A percentile compares a stretch with the other conserved stretches of the same genome.
Conservation (phyloP, 176 grass and related monocot genomes). For the Luzula sylvatica region DNA sequence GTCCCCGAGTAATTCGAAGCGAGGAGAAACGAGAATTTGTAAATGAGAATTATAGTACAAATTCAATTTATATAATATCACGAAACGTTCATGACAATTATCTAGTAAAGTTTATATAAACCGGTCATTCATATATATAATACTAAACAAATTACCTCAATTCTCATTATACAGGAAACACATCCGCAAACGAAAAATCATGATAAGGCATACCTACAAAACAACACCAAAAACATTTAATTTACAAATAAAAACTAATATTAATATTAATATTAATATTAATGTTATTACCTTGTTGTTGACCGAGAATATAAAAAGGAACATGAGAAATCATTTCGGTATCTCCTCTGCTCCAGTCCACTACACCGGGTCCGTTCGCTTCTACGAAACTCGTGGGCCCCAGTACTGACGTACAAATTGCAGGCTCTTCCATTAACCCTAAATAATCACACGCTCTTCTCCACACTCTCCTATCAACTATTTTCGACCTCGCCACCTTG, state of each 20-base stretch:
- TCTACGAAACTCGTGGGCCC: constrained; percentile 38
- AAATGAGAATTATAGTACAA: too few relatives aligned
- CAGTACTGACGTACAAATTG: constrained; percentile 66
- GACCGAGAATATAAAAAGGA: constrained; percentile 71
- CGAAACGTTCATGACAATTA: too few relatives aligned
- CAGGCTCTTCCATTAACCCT: constrained; percentile 86
- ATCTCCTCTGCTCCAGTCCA: constrained; percentile 82
- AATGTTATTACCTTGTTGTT: constrained; percentile 57
- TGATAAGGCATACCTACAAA: constrained; percentile 57
- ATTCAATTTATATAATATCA: too few relatives aligned
- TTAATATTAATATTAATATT: background rate
- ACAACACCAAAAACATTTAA: background rate
- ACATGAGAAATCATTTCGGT: constrained; percentile 78
- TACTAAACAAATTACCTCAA: background rate
- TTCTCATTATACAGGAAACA: constrained; percentile 49
- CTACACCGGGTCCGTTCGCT: constrained; percentile 65
- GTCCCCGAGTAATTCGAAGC: too few relatives aligned
- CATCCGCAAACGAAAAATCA: constrained; percentile 77
- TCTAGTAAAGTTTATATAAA: too few relatives aligned
- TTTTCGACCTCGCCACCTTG: constrained; percentile 75
- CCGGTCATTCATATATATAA: background rate
- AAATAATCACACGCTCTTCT: constrained; percentile 83
- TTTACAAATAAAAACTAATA: too few relatives aligned
- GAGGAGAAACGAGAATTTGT: too few relatives aligned
- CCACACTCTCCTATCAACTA: constrained; percentile 74